Percentiles rank a stretch among this genome's conserved stretches.
phyloP scores from a whole-genome alignment of 2,329 filamentous ascomycete genomes.

The Drechslerella coelobrocha region DNA sequence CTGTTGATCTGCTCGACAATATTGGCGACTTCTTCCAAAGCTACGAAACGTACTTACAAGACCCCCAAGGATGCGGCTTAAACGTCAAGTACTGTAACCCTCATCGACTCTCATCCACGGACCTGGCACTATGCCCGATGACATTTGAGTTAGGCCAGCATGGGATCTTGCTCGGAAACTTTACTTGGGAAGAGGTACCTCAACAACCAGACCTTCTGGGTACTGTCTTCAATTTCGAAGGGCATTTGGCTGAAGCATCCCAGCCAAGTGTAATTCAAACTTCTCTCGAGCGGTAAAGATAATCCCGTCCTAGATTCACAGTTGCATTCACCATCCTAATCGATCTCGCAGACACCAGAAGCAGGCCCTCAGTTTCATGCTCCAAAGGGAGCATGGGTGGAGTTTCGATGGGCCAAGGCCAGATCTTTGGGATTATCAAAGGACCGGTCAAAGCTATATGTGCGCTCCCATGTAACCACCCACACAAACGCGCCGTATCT shows the following conservation, averaged over 20 bases:
- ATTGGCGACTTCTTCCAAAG: conserved; percentile 56
- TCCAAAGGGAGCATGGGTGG: conserved; percentile 59
- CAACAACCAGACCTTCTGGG: conserved; percentile 53
- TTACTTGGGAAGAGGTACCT: conserved; percentile 20
- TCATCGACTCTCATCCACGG: conserved; percentile 56
- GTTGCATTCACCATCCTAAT: conserved; percentile 20
- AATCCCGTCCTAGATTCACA: not conserved
- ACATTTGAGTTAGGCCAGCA: conserved; percentile 35
- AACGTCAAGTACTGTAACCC: conserved; percentile 58
- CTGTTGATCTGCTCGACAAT: conserved; percentile 54
- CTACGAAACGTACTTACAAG: conserved; percentile 57
- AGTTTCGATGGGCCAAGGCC: conserved; percentile 51
- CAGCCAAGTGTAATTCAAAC: conserved; percentile 55
- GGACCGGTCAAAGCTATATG: conserved; percentile 51
- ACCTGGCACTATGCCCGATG: conserved; percentile 34
- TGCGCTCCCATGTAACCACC: conserved; percentile 28
- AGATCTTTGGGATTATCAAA: conserved; percentile 58
- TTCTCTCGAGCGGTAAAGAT: conserved; percentile 53
- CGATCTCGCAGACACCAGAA: conserved; percentile 59
- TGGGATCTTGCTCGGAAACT: not conserved
- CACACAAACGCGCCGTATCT: not conserved
- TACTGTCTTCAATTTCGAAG: conserved; percentile 52
- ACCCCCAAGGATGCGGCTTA: conserved; percentile 55
- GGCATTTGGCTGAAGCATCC: conserved; percentile 53
- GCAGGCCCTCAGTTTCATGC: conserved; percentile 61